phyloP scores from a whole-genome alignment of 495 filamentous ascomycete genomes.

The Aspergillus sclerotioniger region DNA sequence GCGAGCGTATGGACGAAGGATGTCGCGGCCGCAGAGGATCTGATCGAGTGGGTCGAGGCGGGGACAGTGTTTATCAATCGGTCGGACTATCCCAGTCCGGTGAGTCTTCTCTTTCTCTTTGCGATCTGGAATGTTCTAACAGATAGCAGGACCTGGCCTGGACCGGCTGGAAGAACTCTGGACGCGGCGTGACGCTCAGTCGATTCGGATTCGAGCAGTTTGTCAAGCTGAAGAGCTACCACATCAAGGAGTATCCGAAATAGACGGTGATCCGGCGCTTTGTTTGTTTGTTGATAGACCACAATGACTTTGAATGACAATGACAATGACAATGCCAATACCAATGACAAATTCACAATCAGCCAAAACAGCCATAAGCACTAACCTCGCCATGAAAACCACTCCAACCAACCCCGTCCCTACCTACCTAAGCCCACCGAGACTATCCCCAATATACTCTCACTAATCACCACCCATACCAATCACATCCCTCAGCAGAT shows the following conservation, averaged over 20 bases:
- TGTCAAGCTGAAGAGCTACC: conserved; percentile 88
- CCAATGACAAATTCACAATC: too few relatives aligned
- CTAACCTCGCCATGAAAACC: too few relatives aligned
- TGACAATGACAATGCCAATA: too few relatives aligned
- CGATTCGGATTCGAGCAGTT: conserved; percentile 91
- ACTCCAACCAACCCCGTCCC: too few relatives aligned
- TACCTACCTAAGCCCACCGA: too few relatives aligned
- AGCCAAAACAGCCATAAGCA: too few relatives aligned
- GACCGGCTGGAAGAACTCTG: conserved; percentile 95
- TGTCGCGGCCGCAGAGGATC: conserved; percentile 62
- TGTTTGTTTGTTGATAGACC: not conserved
- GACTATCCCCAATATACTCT: too few relatives aligned
- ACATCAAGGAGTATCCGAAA: conserved; percentile 66
- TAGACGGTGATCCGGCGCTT: too few relatives aligned
- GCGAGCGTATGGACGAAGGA: conserved; percentile 97
- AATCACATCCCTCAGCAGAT: too few relatives aligned
- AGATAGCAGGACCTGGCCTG: conserved; percentile 82
- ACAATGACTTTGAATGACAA: too few relatives aligned
- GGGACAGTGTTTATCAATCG: conserved; percentile 94
- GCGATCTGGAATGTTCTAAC: conserved; percentile 13
- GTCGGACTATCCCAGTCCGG: conserved; percentile 83
- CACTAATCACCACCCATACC: too few relatives aligned
- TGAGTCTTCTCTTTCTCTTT: conserved; percentile 48
- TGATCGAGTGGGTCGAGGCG: conserved; percentile 80
- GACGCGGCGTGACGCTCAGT: conserved; percentile 83